A percentile compares a stretch with the other conserved stretches of the same genome.
phyloP scores from a whole-genome alignment of 1,284 basidiomycete genomes.

The Testicularia cyperi region DNA sequence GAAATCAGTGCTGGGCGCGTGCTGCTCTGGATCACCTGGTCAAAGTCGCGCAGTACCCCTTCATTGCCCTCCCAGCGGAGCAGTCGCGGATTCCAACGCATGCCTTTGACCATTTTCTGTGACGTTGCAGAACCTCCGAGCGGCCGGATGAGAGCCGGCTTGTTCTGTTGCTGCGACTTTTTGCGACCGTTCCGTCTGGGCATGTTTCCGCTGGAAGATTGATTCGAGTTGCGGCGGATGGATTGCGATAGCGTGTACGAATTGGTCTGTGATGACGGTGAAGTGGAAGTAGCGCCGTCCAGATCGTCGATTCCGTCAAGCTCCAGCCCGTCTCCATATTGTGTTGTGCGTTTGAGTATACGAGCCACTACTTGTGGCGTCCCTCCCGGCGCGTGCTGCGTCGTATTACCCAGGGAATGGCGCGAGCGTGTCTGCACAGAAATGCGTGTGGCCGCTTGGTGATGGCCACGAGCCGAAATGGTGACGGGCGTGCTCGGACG shows the following conservation, averaged over 20 bases:
- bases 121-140: constrained; percentile 29
- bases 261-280: no score
- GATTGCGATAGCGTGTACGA: no score
- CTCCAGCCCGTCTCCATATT: constrained; percentile 89
- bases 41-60: constrained; percentile 82
- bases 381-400: no score
- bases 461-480: constrained; percentile 1
- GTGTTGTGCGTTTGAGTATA: constrained; percentile 73
- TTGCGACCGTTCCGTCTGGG: constrained; percentile 57
- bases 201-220: no score
- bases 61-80: constrained; percentile 97
- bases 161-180: constrained; percentile 61
- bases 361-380: constrained; percentile 63
- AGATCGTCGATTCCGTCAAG: constrained; percentile 88
- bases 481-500: constrained; percentile 33
- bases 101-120: constrained; percentile 65
- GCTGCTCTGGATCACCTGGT: constrained; percentile 75
- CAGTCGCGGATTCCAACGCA: constrained; percentile 89
- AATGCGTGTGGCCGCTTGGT: constrained; percentile 18
- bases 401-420: no score
- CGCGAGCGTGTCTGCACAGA: constrained; percentile 15
- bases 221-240: no score
- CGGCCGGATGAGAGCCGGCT: constrained; percentile 41
- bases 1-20: constrained; percentile 86
- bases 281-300: constrained; percentile 63